phyloP scores from a whole-genome alignment of 2,329 filamentous ascomycete species.

The Trichoderma pleuroti region DNA sequence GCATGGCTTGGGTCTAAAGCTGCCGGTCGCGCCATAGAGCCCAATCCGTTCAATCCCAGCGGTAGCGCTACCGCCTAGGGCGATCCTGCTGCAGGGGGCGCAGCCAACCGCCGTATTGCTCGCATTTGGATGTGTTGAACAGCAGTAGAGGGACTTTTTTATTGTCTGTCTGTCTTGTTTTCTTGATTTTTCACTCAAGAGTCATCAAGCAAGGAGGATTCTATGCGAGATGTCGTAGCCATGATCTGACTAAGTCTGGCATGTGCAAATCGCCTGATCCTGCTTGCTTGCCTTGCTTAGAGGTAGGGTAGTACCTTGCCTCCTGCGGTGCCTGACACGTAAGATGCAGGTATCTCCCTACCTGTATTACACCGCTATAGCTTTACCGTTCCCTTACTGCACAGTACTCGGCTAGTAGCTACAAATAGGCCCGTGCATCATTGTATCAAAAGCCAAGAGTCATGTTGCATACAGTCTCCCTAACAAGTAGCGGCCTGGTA shows the following conservation, averaged over 20 bases:
- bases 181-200: neutral
- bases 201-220: neutral
- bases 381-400: neutral
- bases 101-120: slow-evolving; percentile 11
- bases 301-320: neutral
- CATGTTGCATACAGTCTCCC: neutral
- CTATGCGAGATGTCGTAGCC: neutral
- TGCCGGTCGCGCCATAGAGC: neutral
- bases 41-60: neutral
- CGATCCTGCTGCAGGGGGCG: neutral
- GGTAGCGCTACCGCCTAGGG: neutral
- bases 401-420: too few species aligned
- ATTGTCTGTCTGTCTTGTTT: neutral
- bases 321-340: neutral
- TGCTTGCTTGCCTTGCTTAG: too few species aligned
- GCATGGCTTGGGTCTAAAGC: slow-evolving; percentile 5
- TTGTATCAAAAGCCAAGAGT: neutral
- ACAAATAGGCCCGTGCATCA: neutral
- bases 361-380: neutral
- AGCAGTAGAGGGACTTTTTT: neutral
- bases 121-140: neutral
- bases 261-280: neutral
- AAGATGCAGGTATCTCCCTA: neutral
- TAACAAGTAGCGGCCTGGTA: neutral
- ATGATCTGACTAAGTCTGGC: neutral